Conservation (phyloP, 108 stramenopile species). For the Cyclotella atomus region DNA sequence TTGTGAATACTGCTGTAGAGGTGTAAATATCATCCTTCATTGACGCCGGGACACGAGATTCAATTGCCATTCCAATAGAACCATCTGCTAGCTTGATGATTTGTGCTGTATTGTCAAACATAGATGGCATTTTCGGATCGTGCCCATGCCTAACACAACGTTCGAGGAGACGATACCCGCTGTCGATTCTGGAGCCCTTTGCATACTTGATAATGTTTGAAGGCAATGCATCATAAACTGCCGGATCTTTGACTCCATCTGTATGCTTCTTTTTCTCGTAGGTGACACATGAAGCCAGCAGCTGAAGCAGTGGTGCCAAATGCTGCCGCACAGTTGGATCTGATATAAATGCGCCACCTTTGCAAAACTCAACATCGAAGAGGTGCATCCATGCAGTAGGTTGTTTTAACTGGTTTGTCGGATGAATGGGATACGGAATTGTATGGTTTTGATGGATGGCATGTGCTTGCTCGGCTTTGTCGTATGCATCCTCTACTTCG, state of each 20-base stretch:
- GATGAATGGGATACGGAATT: neutral
- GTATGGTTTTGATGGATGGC: neutral
- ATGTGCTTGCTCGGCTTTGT: neutral
- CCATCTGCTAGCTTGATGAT: neutral
- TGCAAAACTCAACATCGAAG: neutral
- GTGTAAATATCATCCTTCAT: neutral
- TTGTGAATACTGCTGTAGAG: neutral
- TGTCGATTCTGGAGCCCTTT: neutral
- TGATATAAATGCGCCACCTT: neutral
- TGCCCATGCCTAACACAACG: neutral
- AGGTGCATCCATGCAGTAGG: neutral
- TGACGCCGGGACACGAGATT: neutral
- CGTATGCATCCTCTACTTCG: slow-evolving; percentile 5
- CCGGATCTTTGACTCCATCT: neutral
- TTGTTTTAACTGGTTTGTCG: neutral
- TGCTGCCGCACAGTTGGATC: neutral
- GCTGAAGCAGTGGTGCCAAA: neutral
- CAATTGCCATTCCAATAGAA: neutral
- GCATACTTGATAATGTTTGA: neutral
- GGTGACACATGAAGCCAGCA: neutral
- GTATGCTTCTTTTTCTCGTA: neutral
- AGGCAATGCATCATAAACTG: neutral
- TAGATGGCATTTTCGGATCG: neutral
- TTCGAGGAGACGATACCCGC: neutral
- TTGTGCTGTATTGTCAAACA: neutral